Percentiles rank a stretch among this genome's conserved stretches.
phyloP scores from a whole-genome alignment of 345 rosid species.

The Excoecaria agallocha region DNA sequence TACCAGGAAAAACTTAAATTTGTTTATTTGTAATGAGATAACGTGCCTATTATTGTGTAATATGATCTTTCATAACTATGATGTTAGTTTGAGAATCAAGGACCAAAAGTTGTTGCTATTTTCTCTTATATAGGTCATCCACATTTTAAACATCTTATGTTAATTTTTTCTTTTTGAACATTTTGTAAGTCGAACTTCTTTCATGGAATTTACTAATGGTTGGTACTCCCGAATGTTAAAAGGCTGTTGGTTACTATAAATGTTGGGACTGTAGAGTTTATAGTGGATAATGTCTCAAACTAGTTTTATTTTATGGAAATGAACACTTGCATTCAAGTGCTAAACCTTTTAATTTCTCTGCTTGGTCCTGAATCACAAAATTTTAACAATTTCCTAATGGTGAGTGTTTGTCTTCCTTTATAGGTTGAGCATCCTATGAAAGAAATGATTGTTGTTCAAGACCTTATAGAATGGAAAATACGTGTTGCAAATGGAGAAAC shows the following conservation, averaged over 20 bases:
- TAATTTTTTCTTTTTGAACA: neutral
- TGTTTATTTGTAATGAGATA: too few relatives aligned
- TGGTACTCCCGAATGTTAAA: slow-evolving; percentile 34
- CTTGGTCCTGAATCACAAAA: slow-evolving; percentile 10
- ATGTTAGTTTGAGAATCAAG: neutral
- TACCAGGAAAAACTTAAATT: too few relatives aligned
- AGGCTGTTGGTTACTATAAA: slow-evolving; percentile 94
- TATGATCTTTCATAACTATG: neutral
- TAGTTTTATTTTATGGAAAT: slow-evolving; percentile 93
- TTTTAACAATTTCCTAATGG: slow-evolving; percentile 14
- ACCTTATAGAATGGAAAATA: slow-evolving; percentile 97
- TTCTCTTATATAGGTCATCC: slow-evolving; percentile 9
- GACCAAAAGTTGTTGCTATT: neutral
- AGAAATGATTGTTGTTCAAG: slow-evolving; percentile 94
- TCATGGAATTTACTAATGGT: slow-evolving; percentile 26
- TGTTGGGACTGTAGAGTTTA: slow-evolving; percentile 98
- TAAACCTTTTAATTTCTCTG: neutral
- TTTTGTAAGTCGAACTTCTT: neutral
- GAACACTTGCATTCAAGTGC: slow-evolving; percentile 95
- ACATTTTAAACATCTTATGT: too few relatives aligned
- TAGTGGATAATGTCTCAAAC: slow-evolving; percentile 70
- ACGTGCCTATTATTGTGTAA: too few relatives aligned
- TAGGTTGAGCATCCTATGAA: slow-evolving; percentile 99
- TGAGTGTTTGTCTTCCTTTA: slow-evolving; percentile 21
- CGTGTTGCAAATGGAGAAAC: slow-evolving; percentile 84